These are phyloP conservation scores for Xylariaceae sp. DNA, from an alignment of 2,329 filamentous ascomycete genomes.

Conservation along the genomic window DNA sequence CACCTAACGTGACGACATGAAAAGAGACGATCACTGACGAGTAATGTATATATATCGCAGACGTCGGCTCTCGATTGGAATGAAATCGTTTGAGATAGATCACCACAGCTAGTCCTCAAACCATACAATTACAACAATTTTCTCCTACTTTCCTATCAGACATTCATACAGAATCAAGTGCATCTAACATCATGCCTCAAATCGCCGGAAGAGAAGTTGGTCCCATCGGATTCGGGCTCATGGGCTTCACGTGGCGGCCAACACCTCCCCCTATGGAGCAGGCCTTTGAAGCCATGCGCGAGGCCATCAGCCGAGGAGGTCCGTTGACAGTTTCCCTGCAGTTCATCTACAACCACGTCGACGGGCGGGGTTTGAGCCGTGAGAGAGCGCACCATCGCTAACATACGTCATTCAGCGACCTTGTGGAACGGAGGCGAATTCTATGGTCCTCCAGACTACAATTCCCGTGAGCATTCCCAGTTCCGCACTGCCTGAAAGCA, in stretches of 20 bases:
- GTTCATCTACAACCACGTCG: too few species aligned
- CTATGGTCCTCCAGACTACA: slow-evolving; percentile 48
- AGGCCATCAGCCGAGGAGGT: slow-evolving; percentile 35
- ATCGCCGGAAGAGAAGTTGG: slow-evolving; percentile 24
- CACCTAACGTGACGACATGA: too few species aligned
- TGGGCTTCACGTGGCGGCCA: slow-evolving; percentile 30
- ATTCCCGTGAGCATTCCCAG: slow-evolving; percentile 32
- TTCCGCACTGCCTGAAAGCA: too few species aligned
- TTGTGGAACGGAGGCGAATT: slow-evolving; percentile 54
- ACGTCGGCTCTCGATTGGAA: too few species aligned
- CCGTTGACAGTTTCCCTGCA: not conserved
- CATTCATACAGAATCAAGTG: not conserved
- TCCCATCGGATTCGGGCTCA: slow-evolving; percentile 24
- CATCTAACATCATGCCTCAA: slow-evolving; percentile 22
- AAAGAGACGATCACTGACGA: too few species aligned
- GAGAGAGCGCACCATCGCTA: not conserved
- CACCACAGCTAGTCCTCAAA: too few species aligned
- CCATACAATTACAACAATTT: too few species aligned
- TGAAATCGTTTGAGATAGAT: too few species aligned
- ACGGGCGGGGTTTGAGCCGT: too few species aligned
- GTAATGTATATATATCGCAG: too few species aligned
- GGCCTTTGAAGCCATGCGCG: slow-evolving; percentile 45
- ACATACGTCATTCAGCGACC: slow-evolving; percentile 22
- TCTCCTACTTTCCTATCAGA: too few species aligned
- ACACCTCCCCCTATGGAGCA: slow-evolving; percentile 32